These are phyloP conservation scores for Tuber indicum DNA, from an alignment of 495 filamentous ascomycete genomes.

Conservation along the genomic window DNA sequence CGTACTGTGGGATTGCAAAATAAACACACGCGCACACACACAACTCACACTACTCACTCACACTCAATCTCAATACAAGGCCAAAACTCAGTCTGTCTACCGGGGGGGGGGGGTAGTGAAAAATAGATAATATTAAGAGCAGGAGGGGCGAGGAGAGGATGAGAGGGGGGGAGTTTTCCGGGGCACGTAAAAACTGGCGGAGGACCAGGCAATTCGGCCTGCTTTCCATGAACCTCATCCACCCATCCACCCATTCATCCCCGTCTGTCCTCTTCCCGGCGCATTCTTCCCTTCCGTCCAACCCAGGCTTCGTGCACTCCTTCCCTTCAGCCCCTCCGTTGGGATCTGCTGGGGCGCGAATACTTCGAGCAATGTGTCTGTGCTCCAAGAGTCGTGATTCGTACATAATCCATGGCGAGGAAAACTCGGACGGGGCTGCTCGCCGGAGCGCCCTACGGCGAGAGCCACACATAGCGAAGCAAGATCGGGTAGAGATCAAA, in stretches of 20 bases:
- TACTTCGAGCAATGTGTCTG: conserved; percentile 27
- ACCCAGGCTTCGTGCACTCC: conserved; percentile 36
- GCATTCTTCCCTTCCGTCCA: conserved; percentile 35
- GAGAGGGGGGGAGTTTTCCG: conserved; percentile 16
- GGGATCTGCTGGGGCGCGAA: conserved; percentile 38
- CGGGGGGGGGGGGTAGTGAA: not conserved
- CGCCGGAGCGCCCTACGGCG: conserved; percentile 29
- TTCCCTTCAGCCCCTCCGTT: conserved; percentile 39
- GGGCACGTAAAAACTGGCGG: conserved; percentile 14
- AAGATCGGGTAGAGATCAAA: conserved; percentile 17
- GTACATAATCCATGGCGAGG: conserved; percentile 36
- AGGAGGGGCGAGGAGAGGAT: conserved; percentile 10
- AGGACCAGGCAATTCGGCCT: conserved; percentile 11
- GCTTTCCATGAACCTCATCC: conserved; percentile 25
- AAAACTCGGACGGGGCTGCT: conserved; percentile 34
- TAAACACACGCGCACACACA: conserved; percentile 12
- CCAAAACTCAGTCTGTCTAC: conserved; percentile 7
- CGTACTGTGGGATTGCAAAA: conserved; percentile 16
- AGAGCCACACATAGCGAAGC: conserved; percentile 24
- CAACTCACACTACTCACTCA: not conserved
- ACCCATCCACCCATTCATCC: conserved; percentile 7
- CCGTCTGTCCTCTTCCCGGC: conserved; percentile 28
- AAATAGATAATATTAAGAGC: not conserved
- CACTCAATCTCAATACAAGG: not conserved
- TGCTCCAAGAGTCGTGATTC: conserved; percentile 36